Evolutionary conservation across 441 rosid species (phyloP), one percentile per base, ranked within the genome.

Genomic region (Gossypium lobatum): DNA sequence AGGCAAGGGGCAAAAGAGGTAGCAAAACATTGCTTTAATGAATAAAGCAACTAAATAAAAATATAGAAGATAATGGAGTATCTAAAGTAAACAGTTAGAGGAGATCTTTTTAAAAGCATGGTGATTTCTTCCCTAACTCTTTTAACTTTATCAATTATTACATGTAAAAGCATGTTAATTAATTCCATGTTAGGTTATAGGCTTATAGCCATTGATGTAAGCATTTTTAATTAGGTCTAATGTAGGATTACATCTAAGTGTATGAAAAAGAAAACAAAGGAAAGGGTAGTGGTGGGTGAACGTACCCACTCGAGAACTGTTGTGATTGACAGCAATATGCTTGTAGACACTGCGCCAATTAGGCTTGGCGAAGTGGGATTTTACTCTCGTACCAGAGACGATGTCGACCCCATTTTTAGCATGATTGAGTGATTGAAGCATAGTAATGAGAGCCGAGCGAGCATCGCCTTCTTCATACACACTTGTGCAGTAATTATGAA

Each of bases 381-480:
- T 90, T 2, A 90, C 95, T 4, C 85, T 80, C 1, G 92, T 90
- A 6, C 90, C 92, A 1, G 95, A 88, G 10, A 90, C 95, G 23
- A 90, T 64, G 55, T 90, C 95, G 13, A 88, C 86, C 13, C 95
- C 95, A 16, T 79, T 79, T 78, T 90, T 90, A 1, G 88, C 92
- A 25, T 90, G 91, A 73, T 85, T 78, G 26, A 90, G 78, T 4
- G 91, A 83, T 76, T 90, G 92, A 61, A 90, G 85, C 95, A 90
- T 90, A 0, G 89, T 70, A 25, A 90, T 88, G 61, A 90, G 79
- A 23, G 95, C 92, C 0, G 95, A 87, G 39, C 91, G 82, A 4
- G 95, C 95, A 31, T 90, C 95, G 2, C 95, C 95, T 81, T 90
- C 92, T 82, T 88, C 95, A 45, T 88, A 90, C 62, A 90, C 92